These are phyloP conservation scores for Geranium rotundifolium DNA, from an alignment of 345 rosid species.

Conservation along the genomic window DNA sequence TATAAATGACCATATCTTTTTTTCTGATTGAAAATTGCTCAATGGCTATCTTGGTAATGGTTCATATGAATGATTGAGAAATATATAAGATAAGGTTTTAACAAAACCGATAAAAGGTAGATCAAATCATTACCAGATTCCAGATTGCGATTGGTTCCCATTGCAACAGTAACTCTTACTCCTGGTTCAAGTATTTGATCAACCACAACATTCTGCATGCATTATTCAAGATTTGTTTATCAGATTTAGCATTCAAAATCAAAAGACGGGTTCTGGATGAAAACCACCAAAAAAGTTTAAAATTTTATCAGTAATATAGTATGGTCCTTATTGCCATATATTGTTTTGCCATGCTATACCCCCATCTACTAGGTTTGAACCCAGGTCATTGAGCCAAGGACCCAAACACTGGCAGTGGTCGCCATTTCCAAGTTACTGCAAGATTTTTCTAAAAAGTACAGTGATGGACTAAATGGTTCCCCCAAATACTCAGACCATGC, in stretches of 20 bases:
- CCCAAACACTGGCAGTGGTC: too few relatives aligned
- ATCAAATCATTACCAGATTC: conserved; percentile 33
- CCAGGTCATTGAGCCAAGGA: too few relatives aligned
- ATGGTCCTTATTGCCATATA: too few relatives aligned
- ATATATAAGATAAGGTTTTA: background rate
- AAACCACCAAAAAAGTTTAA: background rate
- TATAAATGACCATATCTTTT: too few relatives aligned
- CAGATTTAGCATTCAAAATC: too few relatives aligned
- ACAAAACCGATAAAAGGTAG: background rate
- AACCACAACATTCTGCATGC: conserved; percentile 52
- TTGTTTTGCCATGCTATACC: too few relatives aligned
- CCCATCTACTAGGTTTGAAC: too few relatives aligned
- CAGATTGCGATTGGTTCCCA: conserved; percentile 61
- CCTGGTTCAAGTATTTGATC: conserved; percentile 69
- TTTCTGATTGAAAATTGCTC: too few relatives aligned
- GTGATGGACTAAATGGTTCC: background rate
- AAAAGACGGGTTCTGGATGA: background rate
- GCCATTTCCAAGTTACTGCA: too few relatives aligned
- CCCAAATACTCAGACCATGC: too few relatives aligned
- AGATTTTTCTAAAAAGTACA: too few relatives aligned
- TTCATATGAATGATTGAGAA: background rate
- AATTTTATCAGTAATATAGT: background rate
- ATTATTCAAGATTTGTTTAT: background rate
- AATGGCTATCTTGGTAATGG: background rate
- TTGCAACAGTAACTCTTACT: conserved; percentile 74